Evolutionary conservation across 805 yeast genomes (phyloP), one percentile per base, ranked within the genome.

Genomic region (Saturnispora sekii): DNA sequence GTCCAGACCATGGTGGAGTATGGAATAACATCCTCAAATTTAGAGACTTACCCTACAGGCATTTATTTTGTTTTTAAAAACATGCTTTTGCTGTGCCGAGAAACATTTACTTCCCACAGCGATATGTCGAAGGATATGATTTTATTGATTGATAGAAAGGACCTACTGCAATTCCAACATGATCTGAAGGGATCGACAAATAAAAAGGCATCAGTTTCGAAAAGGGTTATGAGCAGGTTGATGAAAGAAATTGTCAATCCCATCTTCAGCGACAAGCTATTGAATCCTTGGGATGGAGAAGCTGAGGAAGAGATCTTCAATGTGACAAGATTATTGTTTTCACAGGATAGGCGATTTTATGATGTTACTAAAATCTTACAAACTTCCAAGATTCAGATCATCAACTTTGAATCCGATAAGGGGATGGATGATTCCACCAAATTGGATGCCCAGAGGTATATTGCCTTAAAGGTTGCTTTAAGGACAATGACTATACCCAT

Each of bases 11-110:
- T 86, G 72, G 73, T 73, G 9, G 80, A 76, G 31, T 72, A 73
- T 48, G 73, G 72, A 4, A 70, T 86, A 15, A 66, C 70, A 1
- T 55, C 65, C 15, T 60, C 64, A 4, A 77, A 73, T 40, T 59
- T 87, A 5, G 84, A 83, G 35, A 73, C 87, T 0, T 83, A 72
- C 52, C 96, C 96, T 0, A 62, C 77, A 2, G 95, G 95, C 0
- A 67, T 88, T 1, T 62, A 73, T 30, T 60, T 83, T 4, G 86
- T 94, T 0, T 60, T 89, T 40, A 76, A 75, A 49, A 87, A 79
- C 47, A 73, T 79, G 1, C 61, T 83, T 14, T 67, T 70, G 53
- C 56, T 58, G 41, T 72, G 79, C 54, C 85, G 74, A 61, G 74
- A 69, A 44, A 67, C 62, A 21, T 70, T 78, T 1, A 72, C 72